These are phyloP conservation scores for Wickerhamiella siamensis DNA, from an alignment of 805 yeast genomes.

Conservation along the genomic window DNA sequence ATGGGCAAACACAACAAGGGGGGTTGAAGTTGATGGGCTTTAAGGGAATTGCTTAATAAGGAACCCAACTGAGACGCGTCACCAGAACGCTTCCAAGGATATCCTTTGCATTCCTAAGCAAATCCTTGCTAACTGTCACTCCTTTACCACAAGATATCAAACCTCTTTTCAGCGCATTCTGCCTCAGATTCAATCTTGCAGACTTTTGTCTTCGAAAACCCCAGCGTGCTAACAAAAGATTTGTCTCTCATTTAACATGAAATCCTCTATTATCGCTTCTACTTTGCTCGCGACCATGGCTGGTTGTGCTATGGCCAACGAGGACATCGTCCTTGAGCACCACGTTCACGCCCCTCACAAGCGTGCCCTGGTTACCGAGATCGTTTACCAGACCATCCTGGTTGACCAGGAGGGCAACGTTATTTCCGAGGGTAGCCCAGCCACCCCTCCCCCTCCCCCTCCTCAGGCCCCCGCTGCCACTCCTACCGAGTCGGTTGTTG, in stretches of 20 bases:
- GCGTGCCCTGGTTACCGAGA: constrained; percentile 32
- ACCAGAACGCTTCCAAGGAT: too few species aligned
- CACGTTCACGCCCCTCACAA: constrained; percentile 41
- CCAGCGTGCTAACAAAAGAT: background rate
- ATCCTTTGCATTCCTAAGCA: background rate
- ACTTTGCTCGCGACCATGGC: constrained; percentile 14
- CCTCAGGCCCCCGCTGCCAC: constrained; percentile 25
- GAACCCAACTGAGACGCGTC: too few species aligned
- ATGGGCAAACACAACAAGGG: too few species aligned
- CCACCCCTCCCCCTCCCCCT: constrained; percentile 17
- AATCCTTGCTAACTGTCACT: background rate
- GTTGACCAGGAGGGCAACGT: constrained; percentile 29
- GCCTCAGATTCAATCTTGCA: background rate
- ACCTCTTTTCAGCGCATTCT: too few species aligned
- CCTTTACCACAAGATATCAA: too few species aligned
- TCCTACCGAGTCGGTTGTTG: constrained; percentile 18
- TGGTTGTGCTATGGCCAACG: constrained; percentile 29
- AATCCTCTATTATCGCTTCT: constrained; percentile 6
- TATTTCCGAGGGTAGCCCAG: constrained; percentile 27
- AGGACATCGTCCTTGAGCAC: constrained; percentile 37
- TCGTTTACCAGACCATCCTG: constrained; percentile 33
- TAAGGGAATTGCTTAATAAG: too few species aligned
- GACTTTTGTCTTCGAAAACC: background rate
- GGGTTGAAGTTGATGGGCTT: too few species aligned
- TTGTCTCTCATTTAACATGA: constrained; percentile 3